Evolutionary conservation across 2,329 filamentous ascomycete genomes (phyloP).

Genomic region (Cladosporium sp.): DNA sequence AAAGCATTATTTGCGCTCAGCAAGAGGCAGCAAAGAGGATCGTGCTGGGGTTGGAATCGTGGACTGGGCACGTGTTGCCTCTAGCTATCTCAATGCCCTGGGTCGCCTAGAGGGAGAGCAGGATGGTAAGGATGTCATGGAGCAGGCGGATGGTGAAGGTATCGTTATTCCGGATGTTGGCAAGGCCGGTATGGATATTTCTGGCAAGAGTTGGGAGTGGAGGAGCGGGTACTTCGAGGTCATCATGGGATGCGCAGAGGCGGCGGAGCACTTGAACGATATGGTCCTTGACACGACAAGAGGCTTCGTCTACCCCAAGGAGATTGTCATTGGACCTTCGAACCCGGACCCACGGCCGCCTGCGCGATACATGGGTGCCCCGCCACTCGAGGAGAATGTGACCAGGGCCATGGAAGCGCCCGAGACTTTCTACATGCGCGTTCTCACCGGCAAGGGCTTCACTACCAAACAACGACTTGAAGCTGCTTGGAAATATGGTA

Average conservation of each 20-base stretch:
- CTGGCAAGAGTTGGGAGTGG: constrained; percentile 77
- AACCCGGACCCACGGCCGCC: constrained; percentile 77
- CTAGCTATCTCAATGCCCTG: constrained; percentile 57
- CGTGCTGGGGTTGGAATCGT: constrained; percentile 53
- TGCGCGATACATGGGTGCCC: constrained; percentile 57
- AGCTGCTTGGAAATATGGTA: constrained; percentile 76
- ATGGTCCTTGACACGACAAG: constrained; percentile 68
- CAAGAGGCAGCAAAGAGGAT: constrained; percentile 45
- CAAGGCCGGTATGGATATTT: constrained; percentile 62
- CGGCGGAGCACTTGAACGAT: constrained; percentile 76
- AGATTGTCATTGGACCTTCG: constrained; percentile 74
- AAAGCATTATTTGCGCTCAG: constrained; percentile 63
- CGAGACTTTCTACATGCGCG: constrained; percentile 74
- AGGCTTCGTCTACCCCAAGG: constrained; percentile 63
- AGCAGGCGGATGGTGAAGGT: constrained; percentile 30
- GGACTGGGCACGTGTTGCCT: constrained; percentile 68
- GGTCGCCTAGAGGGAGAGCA: constrained; percentile 64
- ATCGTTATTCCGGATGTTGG: constrained; percentile 49
- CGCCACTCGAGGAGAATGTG: constrained; percentile 73
- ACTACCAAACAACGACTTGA: constrained; percentile 73
- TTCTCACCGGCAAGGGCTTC: constrained; percentile 77
- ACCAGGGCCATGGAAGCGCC: constrained; percentile 64
- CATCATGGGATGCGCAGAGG: constrained; percentile 70
- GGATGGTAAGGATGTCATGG: constrained; percentile 63
- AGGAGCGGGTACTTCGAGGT: constrained; percentile 78